These are phyloP conservation scores for Neospora caninum DNA, from an alignment of 169 alveolate species.

Conservation along the genomic window DNA sequence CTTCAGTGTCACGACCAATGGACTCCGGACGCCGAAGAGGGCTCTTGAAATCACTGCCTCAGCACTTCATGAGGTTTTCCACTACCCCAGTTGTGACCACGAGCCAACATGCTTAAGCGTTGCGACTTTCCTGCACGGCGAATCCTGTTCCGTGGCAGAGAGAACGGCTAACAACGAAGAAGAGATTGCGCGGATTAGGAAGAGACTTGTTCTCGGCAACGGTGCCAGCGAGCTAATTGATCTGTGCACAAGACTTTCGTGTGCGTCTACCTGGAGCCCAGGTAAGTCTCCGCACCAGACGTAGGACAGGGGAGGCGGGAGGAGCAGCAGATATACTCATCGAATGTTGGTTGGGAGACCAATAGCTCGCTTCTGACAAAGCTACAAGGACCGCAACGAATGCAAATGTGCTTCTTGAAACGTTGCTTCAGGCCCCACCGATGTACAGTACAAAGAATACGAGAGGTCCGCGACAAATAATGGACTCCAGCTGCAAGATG, in stretches of 20 bases:
- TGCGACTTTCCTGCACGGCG: constrained; percentile 47
- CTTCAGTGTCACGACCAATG: constrained; percentile 67
- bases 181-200: neutral
- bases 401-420: neutral
- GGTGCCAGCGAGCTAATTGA: constrained; percentile 70
- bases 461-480: constrained; percentile 56
- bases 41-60: constrained; percentile 58
- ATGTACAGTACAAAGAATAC: constrained; percentile 63
- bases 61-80: constrained; percentile 20
- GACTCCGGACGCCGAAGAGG: constrained; percentile 54
- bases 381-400: too few species aligned
- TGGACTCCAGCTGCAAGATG: constrained; percentile 25
- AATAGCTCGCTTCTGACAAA: neutral
- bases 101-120: constrained; percentile 59
- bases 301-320: neutral
- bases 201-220: constrained; percentile 55
- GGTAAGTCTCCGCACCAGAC: neutral
- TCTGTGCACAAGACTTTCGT: constrained; percentile 23
- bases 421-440: constrained; percentile 45
- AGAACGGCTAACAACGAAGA: neutral
- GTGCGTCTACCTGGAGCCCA: constrained; percentile 61
- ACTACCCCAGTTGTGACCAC: constrained; percentile 60
- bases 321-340: neutral
- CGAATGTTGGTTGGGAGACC: neutral
- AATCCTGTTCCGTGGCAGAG: neutral